Evolutionary conservation across 768 basidiomycete genomes (phyloP).

Genomic region (Mycena polygramma): DNA sequence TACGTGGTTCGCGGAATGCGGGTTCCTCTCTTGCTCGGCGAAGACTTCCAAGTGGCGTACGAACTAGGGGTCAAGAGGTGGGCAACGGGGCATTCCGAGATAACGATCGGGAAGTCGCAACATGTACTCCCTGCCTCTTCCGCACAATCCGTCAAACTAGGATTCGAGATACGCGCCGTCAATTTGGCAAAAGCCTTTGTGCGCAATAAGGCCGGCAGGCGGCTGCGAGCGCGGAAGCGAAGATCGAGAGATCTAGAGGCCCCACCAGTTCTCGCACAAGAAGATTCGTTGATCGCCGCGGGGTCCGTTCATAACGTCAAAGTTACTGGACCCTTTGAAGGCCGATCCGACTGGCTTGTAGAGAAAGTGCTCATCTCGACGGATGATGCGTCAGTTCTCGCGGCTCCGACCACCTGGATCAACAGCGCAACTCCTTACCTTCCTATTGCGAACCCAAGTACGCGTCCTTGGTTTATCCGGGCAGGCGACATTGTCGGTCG

Average conservation of each 20-base stretch:
- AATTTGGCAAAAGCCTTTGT: background rate
- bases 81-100: conserved; percentile 7
- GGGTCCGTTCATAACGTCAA: conserved; percentile 19
- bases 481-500: too few relatives aligned
- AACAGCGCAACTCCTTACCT: too few relatives aligned
- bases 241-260: too few relatives aligned
- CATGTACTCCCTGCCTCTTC: conserved; percentile 24
- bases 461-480: too few relatives aligned
- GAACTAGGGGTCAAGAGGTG: conserved; percentile 23
- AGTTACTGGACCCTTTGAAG: conserved; percentile 14
- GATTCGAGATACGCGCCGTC: conserved; percentile 8
- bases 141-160: conserved; percentile 1
- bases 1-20: background rate
- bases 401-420: too few relatives aligned
- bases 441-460: too few relatives aligned
- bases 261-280: conserved; percentile 3
- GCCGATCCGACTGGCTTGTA: background rate
- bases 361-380: too few relatives aligned
- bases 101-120: conserved; percentile 6
- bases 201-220: too few relatives aligned
- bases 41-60: too few relatives aligned
- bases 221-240: too few relatives aligned
- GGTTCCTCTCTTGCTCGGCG: too few relatives aligned
- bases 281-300: conserved; percentile 1
- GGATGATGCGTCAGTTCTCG: background rate